Percentiles rank a stretch among this genome's conserved stretches.
Evolutionary conservation across 306 rosid species (phyloP).

Genomic region (Leucaena leucocephala): DNA sequence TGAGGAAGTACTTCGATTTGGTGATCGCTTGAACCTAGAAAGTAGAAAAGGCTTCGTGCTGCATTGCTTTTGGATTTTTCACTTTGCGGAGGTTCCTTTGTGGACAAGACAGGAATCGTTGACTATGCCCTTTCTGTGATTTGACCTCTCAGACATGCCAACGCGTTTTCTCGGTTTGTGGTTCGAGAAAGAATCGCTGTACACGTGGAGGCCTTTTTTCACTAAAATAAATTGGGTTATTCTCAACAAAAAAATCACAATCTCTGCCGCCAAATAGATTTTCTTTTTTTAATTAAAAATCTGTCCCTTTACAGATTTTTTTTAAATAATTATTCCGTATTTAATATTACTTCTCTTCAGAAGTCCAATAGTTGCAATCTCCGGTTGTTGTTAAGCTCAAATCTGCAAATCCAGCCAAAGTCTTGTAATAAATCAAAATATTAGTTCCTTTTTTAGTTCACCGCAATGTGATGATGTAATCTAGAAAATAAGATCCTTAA

Average conservation of each 20-base stretch:
- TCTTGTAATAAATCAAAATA: too few species aligned
- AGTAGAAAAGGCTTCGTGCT: background rate
- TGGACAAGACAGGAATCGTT: conserved; percentile 50
- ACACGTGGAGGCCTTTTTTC: background rate
- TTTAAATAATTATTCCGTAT: background rate
- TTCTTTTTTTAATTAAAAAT: background rate
- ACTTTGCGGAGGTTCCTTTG: conserved; percentile 42
- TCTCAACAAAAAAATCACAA: background rate
- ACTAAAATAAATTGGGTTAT: background rate
- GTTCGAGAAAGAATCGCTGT: background rate
- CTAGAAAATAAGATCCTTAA: background rate
- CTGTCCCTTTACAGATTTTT: background rate
- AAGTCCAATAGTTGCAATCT: background rate
- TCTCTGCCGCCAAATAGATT: background rate
- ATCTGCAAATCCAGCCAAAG: background rate
- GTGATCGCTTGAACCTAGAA: conserved; percentile 8
- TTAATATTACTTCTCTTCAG: background rate
- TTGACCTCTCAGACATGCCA: conserved; percentile 7
- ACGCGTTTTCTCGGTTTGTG: background rate
- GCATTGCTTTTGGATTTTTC: background rate
- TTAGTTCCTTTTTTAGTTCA: background rate
- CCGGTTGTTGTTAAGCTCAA: background rate
- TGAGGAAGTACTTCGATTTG: background rate
- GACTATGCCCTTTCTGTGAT: conserved; percentile 19
- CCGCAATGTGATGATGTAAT: background rate